These are phyloP conservation scores for Pseudocercospora pini-densiflorae DNA, from an alignment of 2,329 filamentous ascomycete species.

Conservation along the genomic window DNA sequence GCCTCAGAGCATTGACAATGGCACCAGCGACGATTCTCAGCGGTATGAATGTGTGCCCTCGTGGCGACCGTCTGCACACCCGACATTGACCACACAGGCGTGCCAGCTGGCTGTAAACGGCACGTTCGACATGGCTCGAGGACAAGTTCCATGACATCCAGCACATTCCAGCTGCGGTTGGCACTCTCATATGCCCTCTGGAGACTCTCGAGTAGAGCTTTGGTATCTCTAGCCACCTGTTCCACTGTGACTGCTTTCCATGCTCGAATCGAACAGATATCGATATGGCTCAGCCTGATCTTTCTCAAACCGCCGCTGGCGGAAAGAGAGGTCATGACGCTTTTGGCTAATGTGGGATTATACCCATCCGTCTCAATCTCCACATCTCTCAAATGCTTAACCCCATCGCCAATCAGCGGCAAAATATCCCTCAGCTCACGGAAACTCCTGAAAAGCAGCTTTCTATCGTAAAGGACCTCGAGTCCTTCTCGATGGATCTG, in stretches of 20 bases:
- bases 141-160: not conserved
- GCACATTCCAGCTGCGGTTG: not conserved
- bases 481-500: not conserved
- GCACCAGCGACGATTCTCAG: not conserved
- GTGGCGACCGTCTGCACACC: no score
- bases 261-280: not conserved
- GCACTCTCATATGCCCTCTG: not conserved
- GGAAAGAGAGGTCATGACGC: not conserved
- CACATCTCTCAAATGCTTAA: conserved; percentile 6
- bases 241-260: not conserved
- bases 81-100: not conserved
- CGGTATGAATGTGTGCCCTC: not conserved
- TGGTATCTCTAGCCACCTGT: not conserved
- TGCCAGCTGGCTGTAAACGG: not conserved
- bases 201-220: not conserved
- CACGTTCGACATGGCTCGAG: not conserved
- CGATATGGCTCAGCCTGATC: not conserved
- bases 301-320: not conserved
- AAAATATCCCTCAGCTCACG: not conserved
- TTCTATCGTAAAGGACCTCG: not conserved
- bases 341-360: not conserved
- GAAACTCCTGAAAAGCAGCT: not conserved
- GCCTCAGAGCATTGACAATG: not conserved
- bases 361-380: not conserved
- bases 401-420: not conserved